Percentiles rank a stretch among this genome's conserved stretches.
phyloP scores from a whole-genome alignment of 441 rosid genomes.

The Erysimum pusillum region DNA sequence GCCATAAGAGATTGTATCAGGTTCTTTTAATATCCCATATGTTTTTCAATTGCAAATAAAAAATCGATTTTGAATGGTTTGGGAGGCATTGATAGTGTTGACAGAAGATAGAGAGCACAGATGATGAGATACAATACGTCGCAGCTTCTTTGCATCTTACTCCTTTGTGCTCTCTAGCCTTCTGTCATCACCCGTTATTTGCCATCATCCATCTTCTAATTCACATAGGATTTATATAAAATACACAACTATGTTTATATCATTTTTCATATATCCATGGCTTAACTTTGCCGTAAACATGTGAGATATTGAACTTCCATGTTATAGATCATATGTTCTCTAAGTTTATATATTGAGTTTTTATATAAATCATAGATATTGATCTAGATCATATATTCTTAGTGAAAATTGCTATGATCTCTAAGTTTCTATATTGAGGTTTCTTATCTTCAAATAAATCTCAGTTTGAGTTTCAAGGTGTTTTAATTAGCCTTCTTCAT shows the following conservation, averaged over 20 bases:
- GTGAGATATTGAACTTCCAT: background rate
- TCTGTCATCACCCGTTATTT: conserved; percentile 72
- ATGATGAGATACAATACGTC: conserved; percentile 60
- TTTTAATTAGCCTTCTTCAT: background rate
- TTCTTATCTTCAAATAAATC: background rate
- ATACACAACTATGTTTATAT: background rate
- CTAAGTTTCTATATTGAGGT: background rate
- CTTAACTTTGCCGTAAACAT: background rate
- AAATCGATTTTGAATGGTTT: background rate
- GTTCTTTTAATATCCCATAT: background rate
- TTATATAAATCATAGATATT: too few species aligned
- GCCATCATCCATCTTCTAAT: conserved; percentile 6
- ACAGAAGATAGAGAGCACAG: conserved; percentile 99
- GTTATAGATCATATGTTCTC: background rate
- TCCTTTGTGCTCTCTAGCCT: conserved; percentile 89
- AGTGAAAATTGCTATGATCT: background rate
- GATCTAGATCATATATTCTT: too few species aligned
- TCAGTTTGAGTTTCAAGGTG: background rate
- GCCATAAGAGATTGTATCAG: background rate
- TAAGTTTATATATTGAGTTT: background rate
- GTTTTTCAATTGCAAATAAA: background rate
- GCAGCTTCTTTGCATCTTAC: conserved; percentile 52
- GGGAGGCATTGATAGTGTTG: conserved; percentile 56
- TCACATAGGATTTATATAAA: background rate
- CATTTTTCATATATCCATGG: background rate